Evolutionary conservation across 768 basidiomycete genomes (phyloP).

Genomic region (Solioccasus polychromus): DNA sequence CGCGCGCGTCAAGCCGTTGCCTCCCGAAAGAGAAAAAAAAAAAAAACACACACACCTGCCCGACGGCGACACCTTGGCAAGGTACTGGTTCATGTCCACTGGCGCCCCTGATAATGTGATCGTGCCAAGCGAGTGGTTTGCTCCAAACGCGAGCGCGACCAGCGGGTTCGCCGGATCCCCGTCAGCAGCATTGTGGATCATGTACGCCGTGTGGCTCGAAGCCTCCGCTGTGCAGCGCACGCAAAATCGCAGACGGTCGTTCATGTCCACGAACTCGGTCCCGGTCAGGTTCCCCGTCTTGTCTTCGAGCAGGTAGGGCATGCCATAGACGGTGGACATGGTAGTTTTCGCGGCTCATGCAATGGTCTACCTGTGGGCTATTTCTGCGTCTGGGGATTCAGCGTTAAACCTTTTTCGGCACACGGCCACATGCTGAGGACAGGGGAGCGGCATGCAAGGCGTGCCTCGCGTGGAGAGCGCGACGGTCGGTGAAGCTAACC

Average conservation of each 20-base stretch:
- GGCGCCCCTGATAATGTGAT: constrained; percentile 40
- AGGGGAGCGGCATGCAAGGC: constrained; percentile 18
- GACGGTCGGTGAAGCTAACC: constrained; percentile 18
- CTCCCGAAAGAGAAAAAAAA: neutral
- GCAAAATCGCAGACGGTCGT: constrained; percentile 54
- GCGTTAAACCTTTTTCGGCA: constrained; percentile 24
- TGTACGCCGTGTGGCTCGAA: constrained; percentile 44
- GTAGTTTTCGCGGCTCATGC: too few relatives aligned
- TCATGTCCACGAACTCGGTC: constrained; percentile 60
- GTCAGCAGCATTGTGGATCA: constrained; percentile 44
- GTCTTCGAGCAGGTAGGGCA: constrained; percentile 67
- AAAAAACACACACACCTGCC: constrained; percentile 38
- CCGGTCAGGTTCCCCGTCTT: constrained; percentile 50
- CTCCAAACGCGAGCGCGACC: constrained; percentile 50
- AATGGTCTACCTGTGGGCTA: too few relatives aligned
- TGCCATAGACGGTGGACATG: constrained; percentile 44
- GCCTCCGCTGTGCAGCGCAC: constrained; percentile 48
- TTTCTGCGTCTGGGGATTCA: constrained; percentile 17
- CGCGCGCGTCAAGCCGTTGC: neutral
- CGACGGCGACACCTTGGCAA: constrained; percentile 37
- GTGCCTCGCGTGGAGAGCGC: constrained; percentile 15
- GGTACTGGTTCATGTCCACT: constrained; percentile 52
- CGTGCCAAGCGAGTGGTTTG: constrained; percentile 48
- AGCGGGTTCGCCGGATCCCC: constrained; percentile 37
- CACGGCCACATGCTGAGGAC: constrained; percentile 11